These are phyloP conservation scores for Triangularia setosa DNA, from an alignment of 2,329 filamentous ascomycete genomes.

Conservation along the genomic window DNA sequence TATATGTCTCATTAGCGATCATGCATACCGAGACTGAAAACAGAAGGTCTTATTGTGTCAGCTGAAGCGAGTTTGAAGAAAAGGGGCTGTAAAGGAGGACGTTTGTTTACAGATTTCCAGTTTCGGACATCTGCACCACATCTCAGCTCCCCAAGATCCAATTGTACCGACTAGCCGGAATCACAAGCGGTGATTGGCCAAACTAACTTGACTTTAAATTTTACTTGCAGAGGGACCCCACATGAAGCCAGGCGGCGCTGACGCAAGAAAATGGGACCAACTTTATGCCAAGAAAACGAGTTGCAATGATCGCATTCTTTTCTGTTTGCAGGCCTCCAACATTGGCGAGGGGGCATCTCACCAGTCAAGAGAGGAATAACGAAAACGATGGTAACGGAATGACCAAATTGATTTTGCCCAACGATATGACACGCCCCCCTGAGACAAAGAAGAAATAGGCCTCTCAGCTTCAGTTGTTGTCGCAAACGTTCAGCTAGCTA, in stretches of 20 bases:
- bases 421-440: background rate
- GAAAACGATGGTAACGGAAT: background rate
- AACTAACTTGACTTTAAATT: background rate
- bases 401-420: background rate
- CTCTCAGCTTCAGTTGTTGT: background rate
- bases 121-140: background rate
- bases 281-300: background rate
- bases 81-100: background rate
- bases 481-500: background rate
- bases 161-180: background rate
- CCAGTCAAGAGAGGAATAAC: no score
- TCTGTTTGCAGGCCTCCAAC: background rate
- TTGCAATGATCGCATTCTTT: background rate
- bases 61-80: background rate
- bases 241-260: conserved; percentile 1
- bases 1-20: background rate
- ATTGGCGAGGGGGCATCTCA: background rate
- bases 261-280: conserved; percentile 9
- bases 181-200: background rate
- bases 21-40: background rate
- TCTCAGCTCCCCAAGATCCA: background rate
- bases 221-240: background rate
- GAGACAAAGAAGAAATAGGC: background rate
- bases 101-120: background rate
- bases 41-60: background rate